These are phyloP conservation scores for Leptographium lundbergii DNA, from an alignment of 2,329 filamentous ascomycete genomes.

Conservation along the genomic window DNA sequence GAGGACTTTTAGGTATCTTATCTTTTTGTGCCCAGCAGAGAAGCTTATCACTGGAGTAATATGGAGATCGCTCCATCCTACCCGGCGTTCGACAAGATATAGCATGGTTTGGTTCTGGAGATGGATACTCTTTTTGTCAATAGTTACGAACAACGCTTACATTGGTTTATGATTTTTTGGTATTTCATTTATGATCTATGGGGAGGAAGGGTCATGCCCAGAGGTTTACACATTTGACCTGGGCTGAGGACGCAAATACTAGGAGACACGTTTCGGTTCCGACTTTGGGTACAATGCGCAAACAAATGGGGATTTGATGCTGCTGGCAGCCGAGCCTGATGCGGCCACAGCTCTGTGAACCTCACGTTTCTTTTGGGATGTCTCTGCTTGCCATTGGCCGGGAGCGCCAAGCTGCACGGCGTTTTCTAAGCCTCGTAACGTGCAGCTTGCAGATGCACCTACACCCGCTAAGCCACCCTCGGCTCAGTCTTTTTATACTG, in stretches of 20 bases:
- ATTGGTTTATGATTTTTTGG: background rate
- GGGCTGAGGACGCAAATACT: background rate
- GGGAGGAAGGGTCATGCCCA: background rate
- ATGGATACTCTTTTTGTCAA: background rate
- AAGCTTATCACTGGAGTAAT: background rate
- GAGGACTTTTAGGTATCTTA: slow-evolving; percentile 47
- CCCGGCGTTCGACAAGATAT: background rate
- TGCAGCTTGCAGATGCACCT: background rate
- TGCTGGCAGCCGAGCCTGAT: background rate
- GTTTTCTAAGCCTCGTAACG: background rate
- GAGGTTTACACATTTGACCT: background rate
- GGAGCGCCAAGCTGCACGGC: background rate
- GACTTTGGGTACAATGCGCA: background rate
- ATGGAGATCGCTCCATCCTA: background rate
- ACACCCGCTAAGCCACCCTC: background rate
- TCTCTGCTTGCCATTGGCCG: background rate
- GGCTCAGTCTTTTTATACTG: background rate
- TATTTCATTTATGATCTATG: background rate
- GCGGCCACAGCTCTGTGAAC: background rate
- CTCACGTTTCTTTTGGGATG: background rate
- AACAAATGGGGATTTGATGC: no score
- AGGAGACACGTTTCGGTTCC: background rate
- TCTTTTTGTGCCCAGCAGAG: background rate
- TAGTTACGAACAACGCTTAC: background rate
- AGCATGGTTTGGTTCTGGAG: background rate